Conservation (phyloP, 208 protist species). For the Lotmaria passim region DNA sequence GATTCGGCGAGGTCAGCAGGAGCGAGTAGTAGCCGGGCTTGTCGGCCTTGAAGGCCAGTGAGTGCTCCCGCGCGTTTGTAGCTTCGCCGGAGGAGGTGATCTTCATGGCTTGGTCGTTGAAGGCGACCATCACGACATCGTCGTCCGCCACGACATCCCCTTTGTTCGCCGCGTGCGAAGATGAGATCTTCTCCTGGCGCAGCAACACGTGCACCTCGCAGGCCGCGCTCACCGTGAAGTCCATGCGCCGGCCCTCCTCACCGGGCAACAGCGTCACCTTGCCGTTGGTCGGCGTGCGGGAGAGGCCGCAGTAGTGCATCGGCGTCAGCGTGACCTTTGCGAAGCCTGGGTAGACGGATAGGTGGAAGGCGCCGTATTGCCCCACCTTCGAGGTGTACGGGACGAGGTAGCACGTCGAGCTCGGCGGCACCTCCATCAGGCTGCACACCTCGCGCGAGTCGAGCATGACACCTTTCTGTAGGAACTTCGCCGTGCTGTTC, state of each 20-base stretch:
- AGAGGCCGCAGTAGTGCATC: slow-evolving; percentile 74
- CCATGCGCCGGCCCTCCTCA: slow-evolving; percentile 49
- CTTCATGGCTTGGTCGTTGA: slow-evolving; percentile 64
- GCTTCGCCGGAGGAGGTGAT: slow-evolving; percentile 61
- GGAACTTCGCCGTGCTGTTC: slow-evolving; percentile 76
- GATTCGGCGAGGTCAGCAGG: slow-evolving; percentile 55
- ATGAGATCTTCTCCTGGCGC: slow-evolving; percentile 68
- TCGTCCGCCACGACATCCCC: slow-evolving; percentile 76
- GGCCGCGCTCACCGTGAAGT: slow-evolving; percentile 65
- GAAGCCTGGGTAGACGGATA: slow-evolving; percentile 85
- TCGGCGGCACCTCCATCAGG: slow-evolving; percentile 73
- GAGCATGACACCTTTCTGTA: slow-evolving; percentile 89
- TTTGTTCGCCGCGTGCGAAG: slow-evolving; percentile 28
- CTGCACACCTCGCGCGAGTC: slow-evolving; percentile 86
- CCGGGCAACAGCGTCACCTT: slow-evolving; percentile 51
- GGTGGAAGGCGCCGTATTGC: slow-evolving; percentile 61
- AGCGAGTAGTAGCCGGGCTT: slow-evolving; percentile 64
- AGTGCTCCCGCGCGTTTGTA: slow-evolving; percentile 84
- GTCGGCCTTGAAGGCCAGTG: slow-evolving; percentile 61
- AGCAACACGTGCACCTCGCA: slow-evolving; percentile 83
- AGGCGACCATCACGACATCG: slow-evolving; percentile 62
- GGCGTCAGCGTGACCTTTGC: slow-evolving; percentile 75
- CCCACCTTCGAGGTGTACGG: slow-evolving; percentile 81
- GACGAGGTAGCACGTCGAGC: slow-evolving; percentile 71
- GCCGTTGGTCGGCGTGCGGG: slow-evolving; percentile 44